Percentiles rank a stretch among this genome's conserved stretches.
Conservation (phyloP, 2,329 filamentous ascomycete genomes). For the Acrocalymma vagum region DNA sequence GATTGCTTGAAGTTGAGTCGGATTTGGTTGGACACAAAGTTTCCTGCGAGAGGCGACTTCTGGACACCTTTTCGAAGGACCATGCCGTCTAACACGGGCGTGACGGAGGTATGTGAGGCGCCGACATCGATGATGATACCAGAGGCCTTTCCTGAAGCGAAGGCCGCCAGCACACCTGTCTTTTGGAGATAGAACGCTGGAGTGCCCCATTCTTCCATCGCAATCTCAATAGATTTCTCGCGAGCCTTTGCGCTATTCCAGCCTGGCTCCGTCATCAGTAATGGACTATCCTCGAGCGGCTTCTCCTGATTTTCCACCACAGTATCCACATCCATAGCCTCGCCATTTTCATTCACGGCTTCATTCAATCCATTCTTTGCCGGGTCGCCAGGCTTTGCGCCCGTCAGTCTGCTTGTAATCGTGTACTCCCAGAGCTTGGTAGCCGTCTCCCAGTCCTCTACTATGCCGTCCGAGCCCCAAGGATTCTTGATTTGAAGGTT, state of each 20-base stretch:
- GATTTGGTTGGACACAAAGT: conserved; percentile 90
- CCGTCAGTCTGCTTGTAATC: conserved; percentile 87
- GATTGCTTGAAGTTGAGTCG: conserved; percentile 77
- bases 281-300: conserved; percentile 84
- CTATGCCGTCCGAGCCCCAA: conserved; percentile 85
- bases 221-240: conserved; percentile 94
- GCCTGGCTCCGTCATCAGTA: conserved; percentile 91
- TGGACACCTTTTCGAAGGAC: conserved; percentile 88
- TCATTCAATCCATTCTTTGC: conserved; percentile 83
- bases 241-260: conserved; percentile 90
- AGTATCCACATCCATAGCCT: conserved; percentile 62
- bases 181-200: conserved; percentile 94
- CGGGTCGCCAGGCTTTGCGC: conserved; percentile 73
- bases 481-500: conserved; percentile 90
- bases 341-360: conserved; percentile 62
- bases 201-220: conserved; percentile 95
- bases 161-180: conserved; percentile 88
- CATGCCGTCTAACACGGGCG: conserved; percentile 93
- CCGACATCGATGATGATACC: conserved; percentile 93
- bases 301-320: conserved; percentile 71
- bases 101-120: conserved; percentile 86
- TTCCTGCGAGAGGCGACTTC: conserved; percentile 83
- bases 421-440: conserved; percentile 91
- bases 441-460: conserved; percentile 96
- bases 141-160: conserved; percentile 91